phyloP scores from a whole-genome alignment of 495 filamentous ascomycete species.

The Chaetomium tenue region DNA sequence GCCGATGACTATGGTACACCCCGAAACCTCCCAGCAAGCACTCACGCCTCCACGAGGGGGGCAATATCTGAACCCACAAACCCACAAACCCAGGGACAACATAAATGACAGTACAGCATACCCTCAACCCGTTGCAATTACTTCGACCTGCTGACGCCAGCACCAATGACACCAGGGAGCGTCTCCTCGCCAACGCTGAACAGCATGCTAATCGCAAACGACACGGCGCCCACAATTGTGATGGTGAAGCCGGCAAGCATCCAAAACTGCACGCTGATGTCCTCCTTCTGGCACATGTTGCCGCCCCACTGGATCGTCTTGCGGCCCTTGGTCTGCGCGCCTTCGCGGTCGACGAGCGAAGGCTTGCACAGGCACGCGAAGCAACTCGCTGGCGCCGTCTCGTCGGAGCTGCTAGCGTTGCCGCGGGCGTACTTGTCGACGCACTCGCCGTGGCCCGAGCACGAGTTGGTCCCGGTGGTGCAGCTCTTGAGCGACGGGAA shows the following conservation, averaged over 20 bases:
- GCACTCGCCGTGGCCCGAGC: conserved; percentile 74
- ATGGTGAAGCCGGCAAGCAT: conserved; percentile 70
- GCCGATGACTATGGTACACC: conserved; percentile 15
- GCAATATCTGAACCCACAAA: not conserved
- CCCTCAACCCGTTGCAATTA: conserved; percentile 3
- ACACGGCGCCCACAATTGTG: conserved; percentile 57
- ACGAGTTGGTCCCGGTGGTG: conserved; percentile 61
- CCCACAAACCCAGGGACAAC: not conserved
- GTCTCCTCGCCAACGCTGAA: conserved; percentile 74
- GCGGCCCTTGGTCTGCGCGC: conserved; percentile 26
- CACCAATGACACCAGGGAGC: conserved; percentile 81
- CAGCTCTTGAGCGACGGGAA: conserved; percentile 62
- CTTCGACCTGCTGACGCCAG: conserved; percentile 63
- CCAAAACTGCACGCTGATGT: conserved; percentile 85
- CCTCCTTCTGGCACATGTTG: conserved; percentile 84
- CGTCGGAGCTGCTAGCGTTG: conserved; percentile 28
- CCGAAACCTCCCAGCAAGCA: not conserved
- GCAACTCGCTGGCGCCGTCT: conserved; percentile 50
- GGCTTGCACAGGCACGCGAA: conserved; percentile 71
- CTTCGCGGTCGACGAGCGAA: conserved; percentile 48
- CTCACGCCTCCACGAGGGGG: not conserved
- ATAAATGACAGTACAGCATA: not conserved
- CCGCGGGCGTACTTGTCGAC: conserved; percentile 54
- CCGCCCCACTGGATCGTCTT: conserved; percentile 68
- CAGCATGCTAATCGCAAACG: conserved; percentile 70